phyloP scores from a whole-genome alignment of 2,329 filamentous ascomycete genomes.

The Beauveria sp. region DNA sequence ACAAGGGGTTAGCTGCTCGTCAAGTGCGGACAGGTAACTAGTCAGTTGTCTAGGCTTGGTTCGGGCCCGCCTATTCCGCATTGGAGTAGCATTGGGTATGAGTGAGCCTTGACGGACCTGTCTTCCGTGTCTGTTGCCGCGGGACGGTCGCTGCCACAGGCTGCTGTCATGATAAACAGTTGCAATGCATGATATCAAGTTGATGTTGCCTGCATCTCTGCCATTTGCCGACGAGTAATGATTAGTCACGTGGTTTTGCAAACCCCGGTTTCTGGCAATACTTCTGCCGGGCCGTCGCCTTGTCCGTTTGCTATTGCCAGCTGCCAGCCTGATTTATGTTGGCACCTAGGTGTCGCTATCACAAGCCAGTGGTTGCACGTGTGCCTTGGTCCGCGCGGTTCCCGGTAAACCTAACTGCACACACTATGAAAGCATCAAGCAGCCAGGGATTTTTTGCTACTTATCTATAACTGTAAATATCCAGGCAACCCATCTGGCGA shows the following conservation, averaged over 20 bases:
- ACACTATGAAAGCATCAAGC: not conserved
- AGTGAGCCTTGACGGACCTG: not conserved
- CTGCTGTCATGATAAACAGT: no score
- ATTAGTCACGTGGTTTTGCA: not conserved
- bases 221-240: not conserved
- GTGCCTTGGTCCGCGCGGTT: not conserved
- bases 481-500: no score
- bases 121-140: not conserved
- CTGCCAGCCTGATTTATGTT: not conserved
- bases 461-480: no score
- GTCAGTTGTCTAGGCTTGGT: constrained; percentile 7
- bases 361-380: not conserved
- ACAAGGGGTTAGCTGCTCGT: not conserved
- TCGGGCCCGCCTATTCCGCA: constrained; percentile 27
- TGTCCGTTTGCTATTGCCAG: not conserved
- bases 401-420: not conserved
- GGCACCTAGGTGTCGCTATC: not conserved
- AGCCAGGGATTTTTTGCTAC: not conserved
- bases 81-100: constrained; percentile 24
- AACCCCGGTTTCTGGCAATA: not conserved
- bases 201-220: not conserved
- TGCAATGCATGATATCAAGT: not conserved
- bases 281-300: not conserved
- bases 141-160: no score
- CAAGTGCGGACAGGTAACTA: not conserved